A percentile compares a stretch with the other conserved stretches of the same genome.
Conservation (phyloP, 2,329 filamentous ascomycete species). For the Proliferodiscus dingleyae region DNA sequence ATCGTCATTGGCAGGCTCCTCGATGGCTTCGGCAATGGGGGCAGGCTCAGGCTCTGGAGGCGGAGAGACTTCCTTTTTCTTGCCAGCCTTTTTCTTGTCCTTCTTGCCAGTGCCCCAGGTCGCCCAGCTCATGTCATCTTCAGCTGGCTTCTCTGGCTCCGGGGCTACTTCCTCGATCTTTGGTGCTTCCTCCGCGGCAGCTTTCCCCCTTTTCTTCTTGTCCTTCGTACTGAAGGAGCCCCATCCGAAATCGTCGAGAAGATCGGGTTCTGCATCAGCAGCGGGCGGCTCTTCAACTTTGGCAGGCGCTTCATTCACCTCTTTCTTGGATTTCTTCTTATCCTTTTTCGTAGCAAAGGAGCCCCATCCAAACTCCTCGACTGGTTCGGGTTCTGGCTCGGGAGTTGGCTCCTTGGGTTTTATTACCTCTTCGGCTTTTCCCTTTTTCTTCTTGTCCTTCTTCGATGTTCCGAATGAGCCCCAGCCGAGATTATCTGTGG, state of each 20-base stretch:
- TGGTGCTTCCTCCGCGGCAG: constrained; percentile 30
- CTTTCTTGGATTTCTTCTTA: constrained; percentile 38
- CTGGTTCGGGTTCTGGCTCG: constrained; percentile 22
- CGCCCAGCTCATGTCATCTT: constrained; percentile 11
- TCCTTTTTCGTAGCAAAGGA: constrained; percentile 44
- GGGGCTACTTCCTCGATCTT: constrained; percentile 31
- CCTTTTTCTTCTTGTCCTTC: constrained; percentile 40
- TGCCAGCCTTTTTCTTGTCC: constrained; percentile 29
- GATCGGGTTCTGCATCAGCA: constrained; percentile 34
- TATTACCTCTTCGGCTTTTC: constrained; percentile 18
- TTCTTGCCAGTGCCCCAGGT: constrained; percentile 18
- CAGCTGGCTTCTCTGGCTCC: constrained; percentile 16
- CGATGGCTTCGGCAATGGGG: constrained; percentile 23
- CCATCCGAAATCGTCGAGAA: constrained; percentile 29
- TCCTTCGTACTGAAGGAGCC: constrained; percentile 35
- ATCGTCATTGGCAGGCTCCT: constrained; percentile 23
- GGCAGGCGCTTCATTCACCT: constrained; percentile 24
- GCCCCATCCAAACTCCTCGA: constrained; percentile 44
- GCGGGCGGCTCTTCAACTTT: constrained; percentile 33
- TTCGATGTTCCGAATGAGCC: constrained; percentile 25
- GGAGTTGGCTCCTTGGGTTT: constrained; percentile 24
- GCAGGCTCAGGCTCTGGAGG: constrained; percentile 13
- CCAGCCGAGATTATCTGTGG: constrained; percentile 27
- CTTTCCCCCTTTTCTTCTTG: constrained; percentile 38
- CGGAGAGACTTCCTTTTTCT: constrained; percentile 19